Evolutionary conservation across 164 flowering plant species (phyloP), one percentile per base, ranked within the genome.

Genomic region (Sedum album): DNA sequence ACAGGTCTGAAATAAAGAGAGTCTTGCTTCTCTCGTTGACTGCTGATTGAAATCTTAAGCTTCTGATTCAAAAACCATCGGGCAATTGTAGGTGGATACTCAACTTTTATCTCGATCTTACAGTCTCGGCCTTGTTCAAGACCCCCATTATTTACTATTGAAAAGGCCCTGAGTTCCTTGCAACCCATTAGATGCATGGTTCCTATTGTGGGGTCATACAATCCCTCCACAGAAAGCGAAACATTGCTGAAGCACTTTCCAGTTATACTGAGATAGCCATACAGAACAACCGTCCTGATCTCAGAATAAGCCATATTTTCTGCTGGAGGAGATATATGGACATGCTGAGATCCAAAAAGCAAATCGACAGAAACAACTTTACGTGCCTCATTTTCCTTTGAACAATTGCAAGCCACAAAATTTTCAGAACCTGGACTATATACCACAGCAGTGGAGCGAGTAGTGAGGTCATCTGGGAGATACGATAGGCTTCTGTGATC

Each of bases 111-210:
- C 35, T 75, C 71, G n/a, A 75, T 71, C 31, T 28, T 25, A 36
- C 77, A 75, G 48, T 75, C 77, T 28, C 68, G 17, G 5, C 74
- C 69, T 4, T 64, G 25, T 53, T 73, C 76, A 51, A 49, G 61
- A 53, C 41, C 20, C 5, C 6, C 31, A 30, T 20, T 41, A 36
- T 35, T 55, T n/a, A 10, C 17, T 9, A 30, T 21, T 49, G 49
- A 60, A 18, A 28, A 48, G n/a, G n/a, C n/a, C n/a, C n/a, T n/a
- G n/a, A n/a, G n/a, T n/a, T n/a, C n/a, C n/a, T n/a, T n/a, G n/a
- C 69, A 48, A 28, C 69, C 69, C 31, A 67, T 31, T 25, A 55
- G 30, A 68, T 31, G 60, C 70, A 68, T 51, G 41, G 23, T 53
- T 13, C 70, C 70, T 10, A 51, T 31, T 21, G 14, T 9, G 5